Evolutionary conservation across 139 green algal genomes (phyloP), one percentile per base, ranked within the genome.

Genomic region (Mychonastes homosphaera): DNA sequence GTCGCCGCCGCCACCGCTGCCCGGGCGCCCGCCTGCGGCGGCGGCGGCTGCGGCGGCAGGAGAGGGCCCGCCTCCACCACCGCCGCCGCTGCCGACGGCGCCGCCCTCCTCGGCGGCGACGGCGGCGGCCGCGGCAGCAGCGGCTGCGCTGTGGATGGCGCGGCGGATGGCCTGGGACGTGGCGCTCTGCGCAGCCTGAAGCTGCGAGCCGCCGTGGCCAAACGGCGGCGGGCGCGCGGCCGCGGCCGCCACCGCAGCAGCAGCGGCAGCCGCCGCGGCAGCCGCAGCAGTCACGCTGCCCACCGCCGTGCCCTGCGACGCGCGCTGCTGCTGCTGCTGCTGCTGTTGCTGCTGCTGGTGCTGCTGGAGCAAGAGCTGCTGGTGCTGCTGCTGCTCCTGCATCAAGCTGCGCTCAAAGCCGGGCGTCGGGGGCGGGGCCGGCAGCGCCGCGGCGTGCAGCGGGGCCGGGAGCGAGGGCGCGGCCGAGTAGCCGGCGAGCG

Each of bases 181-280:
- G 3, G 56, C 39, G 41, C 56, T 63, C 32, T 47, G 54, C 12
- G 30, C 43, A 27, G 43, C 56, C 18, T 27, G 56, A 2, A 63
- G 10, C 18, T 21, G 54, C 12, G 43, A 44, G 30, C 56, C 45
- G 30, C 56, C 43, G 7, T 47, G 21, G 16, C 26, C 19, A n/a
- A n/a, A n/a, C n/a, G n/a, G n/a, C n/a, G n/a, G n/a, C n/a, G n/a
- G n/a, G n/a, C n/a, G n/a, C n/a, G n/a, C n/a, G n/a, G n/a, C n/a
- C n/a, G n/a, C n/a, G n/a, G n/a, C n/a, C n/a, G n/a, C n/a, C n/a
- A n/a, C n/a, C n/a, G n/a, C n/a, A n/a, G n/a, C n/a, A 9, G 16
- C 36, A 15, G 21, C 18, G 9, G 15, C 35, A 5, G 40, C 21
- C 13, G 36, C 53, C 38, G 40, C 13, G 36, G 10, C 53, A 35